Percentiles rank a stretch among this genome's conserved stretches.
Conservation (phyloP, 805 yeast species). For the Metschnikowia koreensis region DNA sequence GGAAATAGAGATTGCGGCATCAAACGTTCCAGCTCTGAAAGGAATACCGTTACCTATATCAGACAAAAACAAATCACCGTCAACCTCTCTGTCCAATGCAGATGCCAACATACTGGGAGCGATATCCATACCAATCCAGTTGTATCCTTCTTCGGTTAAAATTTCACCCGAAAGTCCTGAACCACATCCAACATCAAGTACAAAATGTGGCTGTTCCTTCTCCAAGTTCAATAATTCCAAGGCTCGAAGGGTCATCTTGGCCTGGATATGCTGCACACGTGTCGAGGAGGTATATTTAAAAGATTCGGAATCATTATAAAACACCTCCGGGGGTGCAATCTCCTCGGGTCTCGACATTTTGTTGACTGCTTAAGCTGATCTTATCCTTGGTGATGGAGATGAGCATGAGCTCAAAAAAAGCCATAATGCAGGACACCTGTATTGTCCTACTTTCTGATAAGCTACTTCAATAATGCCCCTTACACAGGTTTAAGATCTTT, state of each 20-base stretch:
- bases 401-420: slow-evolving; percentile 4
- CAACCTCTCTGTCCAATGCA: slow-evolving; percentile 87
- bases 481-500: too few species aligned
- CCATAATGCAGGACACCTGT: slow-evolving; percentile 6
- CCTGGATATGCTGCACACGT: slow-evolving; percentile 98
- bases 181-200: slow-evolving; percentile 95
- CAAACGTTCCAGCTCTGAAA: slow-evolving; percentile 93
- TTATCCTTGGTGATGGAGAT: slow-evolving; percentile 1
- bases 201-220: slow-evolving; percentile 54
- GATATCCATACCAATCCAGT: slow-evolving; percentile 96
- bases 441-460: background rate
- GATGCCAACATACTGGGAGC: slow-evolving; percentile 95
- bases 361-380: background rate
- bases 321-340: slow-evolving; percentile 93
- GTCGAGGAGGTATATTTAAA: slow-evolving; percentile 87
- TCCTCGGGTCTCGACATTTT: slow-evolving; percentile 94
- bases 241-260: slow-evolving; percentile 94
- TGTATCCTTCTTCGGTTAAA: slow-evolving; percentile 86
- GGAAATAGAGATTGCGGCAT: slow-evolving; percentile 91
- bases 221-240: slow-evolving; percentile 80
- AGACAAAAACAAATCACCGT: slow-evolving; percentile 86
- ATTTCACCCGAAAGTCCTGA: slow-evolving; percentile 96
- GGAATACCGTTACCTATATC: slow-evolving; percentile 96
- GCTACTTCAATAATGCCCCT: background rate
- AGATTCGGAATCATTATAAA: slow-evolving; percentile 89